Conservation (phyloP, 2,329 filamentous ascomycete species). For the Lasiodiplodia sp. region DNA sequence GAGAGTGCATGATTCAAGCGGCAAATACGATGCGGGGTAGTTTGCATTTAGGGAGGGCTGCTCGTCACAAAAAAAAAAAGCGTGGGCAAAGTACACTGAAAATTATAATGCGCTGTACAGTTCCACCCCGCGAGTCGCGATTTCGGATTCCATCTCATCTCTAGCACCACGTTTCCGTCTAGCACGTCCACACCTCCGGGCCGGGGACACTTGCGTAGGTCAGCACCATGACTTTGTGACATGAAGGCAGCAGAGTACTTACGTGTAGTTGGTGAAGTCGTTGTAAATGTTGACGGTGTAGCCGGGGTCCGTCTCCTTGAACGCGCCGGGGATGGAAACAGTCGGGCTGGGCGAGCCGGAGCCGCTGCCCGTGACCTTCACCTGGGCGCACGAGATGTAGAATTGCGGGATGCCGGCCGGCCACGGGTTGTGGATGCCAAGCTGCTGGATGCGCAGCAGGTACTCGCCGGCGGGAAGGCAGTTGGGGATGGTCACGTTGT, state of each 20-base stretch:
- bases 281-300: constrained; percentile 35
- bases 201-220: constrained; percentile 36
- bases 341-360: constrained; percentile 34
- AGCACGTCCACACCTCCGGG: constrained; percentile 47
- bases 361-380: constrained; percentile 35
- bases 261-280: constrained; percentile 45
- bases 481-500: constrained; percentile 36
- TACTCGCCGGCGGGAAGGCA: constrained; percentile 34
- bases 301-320: constrained; percentile 33
- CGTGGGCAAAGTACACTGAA: neutral
- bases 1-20: neutral
- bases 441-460: constrained; percentile 25
- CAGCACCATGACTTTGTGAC: neutral
- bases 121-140: neutral
- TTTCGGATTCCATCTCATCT: neutral
- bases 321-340: constrained; percentile 37
- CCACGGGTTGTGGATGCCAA: constrained; percentile 25
- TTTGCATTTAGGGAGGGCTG: neutral
- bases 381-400: constrained; percentile 35
- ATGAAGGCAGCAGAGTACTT: constrained; percentile 31
- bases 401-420: constrained; percentile 26
- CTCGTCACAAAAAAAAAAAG: neutral
- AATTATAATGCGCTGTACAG: neutral
- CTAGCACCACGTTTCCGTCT: constrained; percentile 24
- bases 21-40: neutral